Evolutionary conservation across 192 early-diverging fungal genomes (phyloP).

Genomic region (Backusella liffmaniae): DNA sequence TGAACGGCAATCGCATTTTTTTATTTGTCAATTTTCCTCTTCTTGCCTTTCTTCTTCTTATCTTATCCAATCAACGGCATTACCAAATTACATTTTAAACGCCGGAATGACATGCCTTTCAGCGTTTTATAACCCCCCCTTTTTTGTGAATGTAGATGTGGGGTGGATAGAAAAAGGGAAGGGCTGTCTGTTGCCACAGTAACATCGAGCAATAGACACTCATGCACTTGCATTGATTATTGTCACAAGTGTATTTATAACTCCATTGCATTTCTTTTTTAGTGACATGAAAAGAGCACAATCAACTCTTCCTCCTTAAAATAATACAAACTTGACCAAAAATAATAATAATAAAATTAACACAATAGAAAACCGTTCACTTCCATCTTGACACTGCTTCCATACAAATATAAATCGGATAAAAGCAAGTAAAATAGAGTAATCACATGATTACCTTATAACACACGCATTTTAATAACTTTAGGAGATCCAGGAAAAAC

Average conservation of each 20-base stretch:
- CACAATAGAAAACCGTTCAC: not conserved
- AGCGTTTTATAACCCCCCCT: not conserved
- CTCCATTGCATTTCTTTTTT: not conserved
- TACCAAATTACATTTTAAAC: not conserved
- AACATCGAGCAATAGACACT: not conserved
- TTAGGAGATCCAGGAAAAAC: slow-evolving; percentile 1
- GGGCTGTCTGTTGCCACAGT: not conserved
- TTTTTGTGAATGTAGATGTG: not conserved
- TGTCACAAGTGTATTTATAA: not conserved
- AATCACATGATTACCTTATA: not conserved
- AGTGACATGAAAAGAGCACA: not conserved
- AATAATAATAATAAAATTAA: not conserved
- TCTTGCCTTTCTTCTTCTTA: not conserved
- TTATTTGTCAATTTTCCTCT: not conserved
- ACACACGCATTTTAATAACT: not conserved
- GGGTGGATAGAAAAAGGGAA: not conserved
- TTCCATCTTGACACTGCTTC: not conserved
- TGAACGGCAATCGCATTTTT: not conserved
- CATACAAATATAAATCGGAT: not conserved
- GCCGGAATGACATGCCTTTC: not conserved
- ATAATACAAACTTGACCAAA: not conserved
- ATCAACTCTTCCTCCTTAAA: not conserved
- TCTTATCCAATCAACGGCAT: not conserved
- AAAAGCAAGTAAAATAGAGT: not conserved
- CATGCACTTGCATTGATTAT: not conserved